phyloP scores from a whole-genome alignment of 2,329 filamentous ascomycete species.

The Trichoderma lentiforme region DNA sequence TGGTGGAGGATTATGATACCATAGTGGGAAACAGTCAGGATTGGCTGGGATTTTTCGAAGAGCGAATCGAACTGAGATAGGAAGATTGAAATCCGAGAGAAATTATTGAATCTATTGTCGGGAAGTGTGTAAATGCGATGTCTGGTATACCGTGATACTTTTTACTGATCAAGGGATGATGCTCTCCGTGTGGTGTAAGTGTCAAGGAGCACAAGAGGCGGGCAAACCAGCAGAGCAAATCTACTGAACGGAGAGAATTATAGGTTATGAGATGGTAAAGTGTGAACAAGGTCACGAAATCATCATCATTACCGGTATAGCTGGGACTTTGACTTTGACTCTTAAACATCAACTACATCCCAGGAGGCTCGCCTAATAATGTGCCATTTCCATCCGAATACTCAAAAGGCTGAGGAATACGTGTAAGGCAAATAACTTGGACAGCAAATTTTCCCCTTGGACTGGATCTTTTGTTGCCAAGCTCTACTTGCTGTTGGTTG shows the following conservation, averaged over 20 bases:
- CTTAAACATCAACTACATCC: too few relatives aligned
- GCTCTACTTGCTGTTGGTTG: neutral
- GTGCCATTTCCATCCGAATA: neutral
- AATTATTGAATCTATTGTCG: neutral
- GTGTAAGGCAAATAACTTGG: neutral
- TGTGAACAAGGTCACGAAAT: neutral
- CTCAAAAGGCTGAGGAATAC: neutral
- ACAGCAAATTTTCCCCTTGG: neutral
- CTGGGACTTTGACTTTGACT: neutral
- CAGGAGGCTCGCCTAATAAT: too few relatives aligned
- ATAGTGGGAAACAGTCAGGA: neutral
- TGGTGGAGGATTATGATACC: constrained; percentile 6
- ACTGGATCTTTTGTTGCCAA: neutral
- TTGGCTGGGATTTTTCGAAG: neutral
- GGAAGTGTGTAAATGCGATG: neutral
- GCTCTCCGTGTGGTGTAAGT: neutral
- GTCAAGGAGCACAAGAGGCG: neutral
- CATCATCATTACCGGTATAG: neutral
- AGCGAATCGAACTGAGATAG: neutral
- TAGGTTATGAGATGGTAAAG: neutral
- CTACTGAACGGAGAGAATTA: neutral
- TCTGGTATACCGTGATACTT: neutral
- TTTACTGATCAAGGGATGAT: neutral
- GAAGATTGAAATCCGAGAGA: neutral
- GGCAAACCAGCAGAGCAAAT: neutral